Base-by-base conservation (phyloP, 345 rosid species). In the Rubroshorea leprosula region DNA sequence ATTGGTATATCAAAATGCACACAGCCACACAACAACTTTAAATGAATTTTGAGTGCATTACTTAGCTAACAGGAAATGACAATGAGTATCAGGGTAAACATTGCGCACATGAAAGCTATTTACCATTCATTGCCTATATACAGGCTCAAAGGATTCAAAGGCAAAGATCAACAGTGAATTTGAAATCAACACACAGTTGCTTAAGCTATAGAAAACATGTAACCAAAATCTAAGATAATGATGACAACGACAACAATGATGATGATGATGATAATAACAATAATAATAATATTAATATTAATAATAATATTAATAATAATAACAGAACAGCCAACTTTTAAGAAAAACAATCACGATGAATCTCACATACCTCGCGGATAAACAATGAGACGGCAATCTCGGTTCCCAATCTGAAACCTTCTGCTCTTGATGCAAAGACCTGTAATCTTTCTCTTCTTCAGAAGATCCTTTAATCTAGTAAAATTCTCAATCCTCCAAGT, bases 321-420 rank as follows among this genome's bases (percentile, higher is more conserved):
- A 62, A 7, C 46, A 39, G 23, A 60, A 31, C 45, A 25, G 55
- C 55, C 52, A 52, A 25, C 53, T 35, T 24, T 47, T 54, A 59
- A 53, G 23, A 29, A 17, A 54, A 44, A 44, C 38, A 49, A 58
- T 38, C 29, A 16, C 8, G 48, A 18, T 19, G 18, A 41, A 52
- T 54, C 20, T 27, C 39, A 60, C 82, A 67, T 77, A 94, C 99
- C 99, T 87, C 97, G 83, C 69, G 99, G 99, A 81, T 94, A 94
- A 51, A 90, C 97, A 58, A 93, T 87, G 56, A 93, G 99, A 49
- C 97, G 96, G 50, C 97, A 93, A 73, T 93, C 99, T 48, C 97
- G 80, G 68, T 85, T 93, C 43, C 99, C 99, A 68, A 93, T 90
- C 76, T 93, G 99, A 82, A 93, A 93, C 82, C 96, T 79, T 79